These are phyloP conservation scores for Epichloe sibirici DNA, from an alignment of 2,329 filamentous ascomycete species.

Conservation along the genomic window DNA sequence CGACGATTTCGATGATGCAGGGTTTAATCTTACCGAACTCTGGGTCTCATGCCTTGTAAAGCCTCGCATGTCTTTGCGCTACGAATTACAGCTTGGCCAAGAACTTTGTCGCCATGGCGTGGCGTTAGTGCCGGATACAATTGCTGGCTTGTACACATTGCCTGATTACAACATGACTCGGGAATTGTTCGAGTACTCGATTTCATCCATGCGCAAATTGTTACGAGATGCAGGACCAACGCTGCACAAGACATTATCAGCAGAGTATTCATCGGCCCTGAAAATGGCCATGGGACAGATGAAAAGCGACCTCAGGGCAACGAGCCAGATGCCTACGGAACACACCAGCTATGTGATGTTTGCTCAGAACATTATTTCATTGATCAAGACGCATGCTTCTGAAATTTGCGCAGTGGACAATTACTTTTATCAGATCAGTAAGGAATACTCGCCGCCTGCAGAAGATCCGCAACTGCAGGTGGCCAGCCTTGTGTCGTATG, in stretches of 20 bases:
- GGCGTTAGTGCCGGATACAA: slow-evolving; percentile 29
- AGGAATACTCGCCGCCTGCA: slow-evolving; percentile 41
- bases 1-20: slow-evolving; percentile 33
- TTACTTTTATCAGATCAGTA: slow-evolving; percentile 45
- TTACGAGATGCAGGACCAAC: slow-evolving; percentile 27
- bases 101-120: slow-evolving; percentile 29
- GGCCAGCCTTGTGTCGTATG: slow-evolving; percentile 43
- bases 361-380: slow-evolving; percentile 36
- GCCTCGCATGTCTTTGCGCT: slow-evolving; percentile 31
- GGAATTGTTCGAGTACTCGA: slow-evolving; percentile 35
- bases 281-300: slow-evolving; percentile 41
- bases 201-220: slow-evolving; percentile 38
- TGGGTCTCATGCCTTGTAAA: slow-evolving; percentile 42
- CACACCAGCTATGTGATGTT: slow-evolving; percentile 39
- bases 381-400: slow-evolving; percentile 41
- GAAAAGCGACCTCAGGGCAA: slow-evolving; percentile 32
- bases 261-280: slow-evolving; percentile 31
- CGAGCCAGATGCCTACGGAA: slow-evolving; percentile 23
- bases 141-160: slow-evolving; percentile 22
- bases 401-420: slow-evolving; percentile 41
- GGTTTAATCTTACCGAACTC: slow-evolving; percentile 34
- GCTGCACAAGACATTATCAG: slow-evolving; percentile 23
- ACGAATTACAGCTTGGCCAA: slow-evolving; percentile 38
- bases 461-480: slow-evolving; percentile 45
- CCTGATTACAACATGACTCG: slow-evolving; percentile 38